These are phyloP conservation scores for Lyophyllum shimeji DNA, from an alignment of 768 basidiomycete species.

Conservation along the genomic window DNA sequence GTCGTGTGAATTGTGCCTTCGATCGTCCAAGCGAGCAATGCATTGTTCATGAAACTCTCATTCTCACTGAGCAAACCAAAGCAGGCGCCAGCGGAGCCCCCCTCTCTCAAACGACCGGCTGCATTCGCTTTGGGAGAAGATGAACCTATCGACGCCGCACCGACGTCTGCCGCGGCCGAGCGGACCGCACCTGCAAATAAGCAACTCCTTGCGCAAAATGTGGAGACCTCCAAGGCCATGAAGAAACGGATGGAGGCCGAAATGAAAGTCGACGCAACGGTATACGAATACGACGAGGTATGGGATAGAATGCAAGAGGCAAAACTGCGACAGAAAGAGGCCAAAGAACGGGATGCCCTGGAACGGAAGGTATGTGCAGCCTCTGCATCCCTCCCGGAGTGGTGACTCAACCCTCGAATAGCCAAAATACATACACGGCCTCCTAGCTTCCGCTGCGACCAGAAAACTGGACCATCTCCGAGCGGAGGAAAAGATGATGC, in stretches of 20 bases:
- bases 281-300: constrained; percentile 95
- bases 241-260: constrained; percentile 80
- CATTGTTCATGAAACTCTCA: constrained; percentile 76
- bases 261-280: constrained; percentile 73
- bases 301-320: constrained; percentile 95
- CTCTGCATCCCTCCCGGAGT: not conserved
- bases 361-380: constrained; percentile 68
- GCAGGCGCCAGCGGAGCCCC: constrained; percentile 39
- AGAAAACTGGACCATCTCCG: constrained; percentile 85
- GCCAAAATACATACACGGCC: constrained; percentile 91
- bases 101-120: constrained; percentile 56
- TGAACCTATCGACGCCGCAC: constrained; percentile 47
- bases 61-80: constrained; percentile 78
- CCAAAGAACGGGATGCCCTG: constrained; percentile 72
- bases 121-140: constrained; percentile 70
- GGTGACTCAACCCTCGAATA: constrained; percentile 28
- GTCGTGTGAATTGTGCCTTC: not conserved
- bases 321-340: constrained; percentile 69
- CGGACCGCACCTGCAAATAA: constrained; percentile 49
- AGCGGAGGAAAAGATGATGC: constrained; percentile 98
- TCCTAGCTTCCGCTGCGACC: constrained; percentile 82
- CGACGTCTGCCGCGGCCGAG: constrained; percentile 35
- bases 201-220: constrained; percentile 56
- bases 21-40: constrained; percentile 17
- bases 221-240: constrained; percentile 59